Conservation (phyloP, 2,329 filamentous ascomycete genomes). For the Cordyceps farinosa region DNA sequence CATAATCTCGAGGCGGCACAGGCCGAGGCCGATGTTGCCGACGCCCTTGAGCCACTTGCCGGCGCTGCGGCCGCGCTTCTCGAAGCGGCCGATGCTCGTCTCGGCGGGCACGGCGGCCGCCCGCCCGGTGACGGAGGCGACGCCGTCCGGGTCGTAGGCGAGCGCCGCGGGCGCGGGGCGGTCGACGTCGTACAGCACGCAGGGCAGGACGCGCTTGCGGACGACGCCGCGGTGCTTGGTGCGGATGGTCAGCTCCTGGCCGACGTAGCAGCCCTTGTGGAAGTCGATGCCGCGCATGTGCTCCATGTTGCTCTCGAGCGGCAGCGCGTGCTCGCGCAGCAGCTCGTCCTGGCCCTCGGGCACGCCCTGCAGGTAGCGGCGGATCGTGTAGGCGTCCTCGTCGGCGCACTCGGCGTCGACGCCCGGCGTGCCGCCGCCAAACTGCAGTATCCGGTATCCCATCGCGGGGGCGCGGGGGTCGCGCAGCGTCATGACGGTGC, state of each 20-base stretch:
- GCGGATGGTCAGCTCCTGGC: conserved; percentile 93
- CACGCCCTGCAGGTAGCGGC: conserved; percentile 75
- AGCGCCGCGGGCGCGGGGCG: conserved; percentile 38
- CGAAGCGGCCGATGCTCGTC: conserved; percentile 49
- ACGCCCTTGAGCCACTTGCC: conserved; percentile 78
- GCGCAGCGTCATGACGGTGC: conserved; percentile 35
- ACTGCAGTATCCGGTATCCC: conserved; percentile 47
- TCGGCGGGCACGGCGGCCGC: conserved; percentile 40
- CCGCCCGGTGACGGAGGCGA: conserved; percentile 27
- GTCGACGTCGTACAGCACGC: conserved; percentile 61
- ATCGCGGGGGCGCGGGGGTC: conserved; percentile 55
- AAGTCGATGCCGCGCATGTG: conserved; percentile 83
- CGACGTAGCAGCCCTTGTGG: conserved; percentile 93
- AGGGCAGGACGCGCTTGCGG: conserved; percentile 81
- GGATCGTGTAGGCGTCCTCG: conserved; percentile 65
- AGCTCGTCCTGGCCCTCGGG: conserved; percentile 84
- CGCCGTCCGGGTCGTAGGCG: conserved; percentile 41
- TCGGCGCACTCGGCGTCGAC: conserved; percentile 45
- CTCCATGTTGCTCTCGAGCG: conserved; percentile 88
- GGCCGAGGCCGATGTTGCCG: conserved; percentile 80
- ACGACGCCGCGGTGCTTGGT: conserved; percentile 94
- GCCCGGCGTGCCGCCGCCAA: conserved; percentile 29
- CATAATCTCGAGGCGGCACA: conserved; percentile 90
- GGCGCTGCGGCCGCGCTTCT: conserved; percentile 62
- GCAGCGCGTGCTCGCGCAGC: conserved; percentile 64